Evolutionary conservation across 139 green algal species (phyloP).

Genomic region (Pycnococcus provasolii): DNA sequence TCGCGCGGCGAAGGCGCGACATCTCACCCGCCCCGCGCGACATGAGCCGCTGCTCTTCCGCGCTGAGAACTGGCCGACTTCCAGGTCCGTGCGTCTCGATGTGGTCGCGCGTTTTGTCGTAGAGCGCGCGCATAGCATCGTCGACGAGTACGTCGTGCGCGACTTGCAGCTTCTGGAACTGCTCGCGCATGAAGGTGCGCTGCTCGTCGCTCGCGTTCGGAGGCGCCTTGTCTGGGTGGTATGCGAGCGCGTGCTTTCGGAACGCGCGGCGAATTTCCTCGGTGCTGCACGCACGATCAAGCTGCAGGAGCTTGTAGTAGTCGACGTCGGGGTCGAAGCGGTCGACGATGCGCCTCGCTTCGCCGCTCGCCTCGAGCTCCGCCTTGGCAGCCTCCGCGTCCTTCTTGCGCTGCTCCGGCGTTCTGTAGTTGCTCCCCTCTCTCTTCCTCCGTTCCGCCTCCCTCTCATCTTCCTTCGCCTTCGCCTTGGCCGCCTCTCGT

Average conservation of each 20-base stretch:
- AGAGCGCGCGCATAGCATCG: neutral
- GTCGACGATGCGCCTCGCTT: neutral
- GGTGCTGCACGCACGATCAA: slow-evolving; percentile 1
- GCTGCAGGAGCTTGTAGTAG: neutral
- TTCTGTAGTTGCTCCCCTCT: too few relatives aligned
- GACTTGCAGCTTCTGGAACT: neutral
- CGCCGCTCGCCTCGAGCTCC: too few relatives aligned
- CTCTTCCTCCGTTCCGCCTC: too few relatives aligned
- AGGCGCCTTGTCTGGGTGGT: neutral
- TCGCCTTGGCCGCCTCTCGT: too few relatives aligned
- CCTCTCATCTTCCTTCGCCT: too few relatives aligned
- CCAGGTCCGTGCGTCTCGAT: too few relatives aligned
- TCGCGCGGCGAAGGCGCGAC: neutral
- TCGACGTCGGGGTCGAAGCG: neutral
- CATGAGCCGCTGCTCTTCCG: neutral
- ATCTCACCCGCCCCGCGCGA: neutral
- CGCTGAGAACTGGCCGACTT: too few relatives aligned
- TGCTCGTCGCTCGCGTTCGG: neutral
- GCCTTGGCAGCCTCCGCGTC: too few relatives aligned
- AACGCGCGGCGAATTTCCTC: neutral
- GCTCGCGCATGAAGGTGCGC: too few relatives aligned
- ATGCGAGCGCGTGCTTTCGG: neutral
- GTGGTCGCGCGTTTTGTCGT: neutral
- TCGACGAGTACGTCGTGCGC: neutral
- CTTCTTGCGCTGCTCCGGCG: too few relatives aligned